Conservation (phyloP, 2,329 filamentous ascomycete species). For the Venturiaceae sp. region DNA sequence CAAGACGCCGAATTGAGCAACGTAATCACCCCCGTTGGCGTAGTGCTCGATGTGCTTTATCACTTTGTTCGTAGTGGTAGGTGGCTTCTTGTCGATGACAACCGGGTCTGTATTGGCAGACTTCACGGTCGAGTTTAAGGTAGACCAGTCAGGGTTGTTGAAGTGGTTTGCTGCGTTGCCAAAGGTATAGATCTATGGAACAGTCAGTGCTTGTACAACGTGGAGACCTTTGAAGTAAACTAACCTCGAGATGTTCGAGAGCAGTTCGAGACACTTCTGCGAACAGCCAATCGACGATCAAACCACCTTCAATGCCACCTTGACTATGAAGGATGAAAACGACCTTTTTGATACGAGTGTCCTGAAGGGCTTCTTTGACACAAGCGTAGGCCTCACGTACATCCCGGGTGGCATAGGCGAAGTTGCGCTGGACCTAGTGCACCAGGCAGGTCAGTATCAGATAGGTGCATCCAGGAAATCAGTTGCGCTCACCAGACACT, state of each 20-base stretch:
- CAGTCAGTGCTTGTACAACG: constrained; percentile 12
- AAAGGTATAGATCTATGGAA: constrained; percentile 54
- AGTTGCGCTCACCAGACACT: constrained; percentile 48
- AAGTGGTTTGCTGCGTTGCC: constrained; percentile 73
- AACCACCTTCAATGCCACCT: constrained; percentile 62
- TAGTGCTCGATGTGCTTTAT: constrained; percentile 75
- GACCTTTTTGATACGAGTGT: constrained; percentile 55
- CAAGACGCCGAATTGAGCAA: constrained; percentile 64
- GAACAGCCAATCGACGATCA: constrained; percentile 68
- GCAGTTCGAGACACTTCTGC: constrained; percentile 59
- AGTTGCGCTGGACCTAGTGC: constrained; percentile 61
- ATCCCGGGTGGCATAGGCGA: constrained; percentile 61
- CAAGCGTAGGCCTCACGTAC: constrained; percentile 46
- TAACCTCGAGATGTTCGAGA: constrained; percentile 22
- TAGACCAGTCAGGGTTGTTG: constrained; percentile 55
- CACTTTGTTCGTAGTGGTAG: constrained; percentile 21
- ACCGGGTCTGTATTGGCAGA: constrained; percentile 16
- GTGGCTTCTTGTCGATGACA: constrained; percentile 2
- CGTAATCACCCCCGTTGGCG: constrained; percentile 63
- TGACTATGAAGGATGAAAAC: constrained; percentile 70
- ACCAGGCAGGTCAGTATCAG: not conserved
- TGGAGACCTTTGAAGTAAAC: not conserved
- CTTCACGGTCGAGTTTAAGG: constrained; percentile 1
- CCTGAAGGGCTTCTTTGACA: constrained; percentile 54
- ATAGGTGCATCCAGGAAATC: not conserved